Base-by-base conservation (phyloP, 78 protist genomes). In the Tieghemostelium lacteum region DNA sequence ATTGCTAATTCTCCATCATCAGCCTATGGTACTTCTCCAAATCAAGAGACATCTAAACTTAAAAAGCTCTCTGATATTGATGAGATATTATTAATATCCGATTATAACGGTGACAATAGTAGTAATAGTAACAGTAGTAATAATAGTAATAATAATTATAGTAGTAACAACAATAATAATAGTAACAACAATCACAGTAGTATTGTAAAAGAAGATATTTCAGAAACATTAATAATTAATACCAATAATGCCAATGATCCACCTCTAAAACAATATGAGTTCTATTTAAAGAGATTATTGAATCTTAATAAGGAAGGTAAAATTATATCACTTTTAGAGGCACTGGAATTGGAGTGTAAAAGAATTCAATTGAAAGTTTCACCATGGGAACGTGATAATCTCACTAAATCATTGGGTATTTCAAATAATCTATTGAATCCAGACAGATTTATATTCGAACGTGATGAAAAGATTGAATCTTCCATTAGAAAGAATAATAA, bases 321-420 rank as follows among this genome's bases (percentile, higher is more conserved):
- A 16, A 57, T 4, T 19, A 57, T 60, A 8, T 29, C 33, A 39
- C 40, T 83, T 12, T 39, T 69, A 19, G 91, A 83, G 8, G 3
- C 71, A 83, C 37, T 83, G n/a, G 91, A 83, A 45, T 52, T 83
- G n/a, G 91, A 83, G 40, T 45, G 28, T 24, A 83, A 69, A 52
- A 66, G 91, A 31, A 71, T 69, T 45, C 33, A 45, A 29, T 31
- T 69, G 12, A 34, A 34, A 5, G 45, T 83, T n/a, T 45, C 80
- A 54, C 73, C 80, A 22, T 6, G 20, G 19, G 72, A 83, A 20
- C n/a, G 91, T 31, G 91, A 83, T 45, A 29, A 26, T 1, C 10
- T 69, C 2, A 26, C 69, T 16, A 69, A 66, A 22, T 3, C 10
- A 12, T 8, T 83, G 24, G 26, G 26, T 2, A 40, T 83, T 0